Evolutionary conservation across 2,329 filamentous ascomycete species (phyloP).

Genomic region (Metarhizium album): DNA sequence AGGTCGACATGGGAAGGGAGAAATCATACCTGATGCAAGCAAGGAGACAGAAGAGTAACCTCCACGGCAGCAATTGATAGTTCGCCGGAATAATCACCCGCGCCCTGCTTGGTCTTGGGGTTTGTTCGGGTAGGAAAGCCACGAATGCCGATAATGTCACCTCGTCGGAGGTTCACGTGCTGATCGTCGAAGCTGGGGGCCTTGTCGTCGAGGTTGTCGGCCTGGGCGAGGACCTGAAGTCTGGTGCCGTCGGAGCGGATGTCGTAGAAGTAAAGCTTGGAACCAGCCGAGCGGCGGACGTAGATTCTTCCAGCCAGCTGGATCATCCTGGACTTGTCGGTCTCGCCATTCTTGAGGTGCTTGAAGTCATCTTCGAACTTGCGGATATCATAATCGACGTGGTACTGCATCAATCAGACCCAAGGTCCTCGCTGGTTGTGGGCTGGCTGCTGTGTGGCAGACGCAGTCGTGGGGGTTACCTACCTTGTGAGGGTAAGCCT

Average conservation of each 20-base stretch:
- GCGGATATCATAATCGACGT: constrained; percentile 70
- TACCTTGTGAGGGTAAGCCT: constrained; percentile 69
- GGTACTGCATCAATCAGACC: constrained; percentile 42
- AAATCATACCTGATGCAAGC: constrained; percentile 58
- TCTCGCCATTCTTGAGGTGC: constrained; percentile 79
- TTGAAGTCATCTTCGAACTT: constrained; percentile 72
- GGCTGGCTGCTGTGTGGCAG: background rate
- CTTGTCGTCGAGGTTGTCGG: constrained; percentile 61
- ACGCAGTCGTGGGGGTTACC: background rate
- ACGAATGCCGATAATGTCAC: constrained; percentile 71
- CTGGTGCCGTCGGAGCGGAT: constrained; percentile 42
- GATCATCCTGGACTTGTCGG: constrained; percentile 62
- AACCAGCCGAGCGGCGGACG: constrained; percentile 70
- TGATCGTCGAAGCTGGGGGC: constrained; percentile 68
- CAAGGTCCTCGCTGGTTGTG: background rate
- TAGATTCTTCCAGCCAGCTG: constrained; percentile 80
- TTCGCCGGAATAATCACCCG: constrained; percentile 59
- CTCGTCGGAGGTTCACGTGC: constrained; percentile 79
- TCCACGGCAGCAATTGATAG: constrained; percentile 87
- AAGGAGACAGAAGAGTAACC: constrained; percentile 77
- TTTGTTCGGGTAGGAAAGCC: constrained; percentile 49
- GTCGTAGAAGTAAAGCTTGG: constrained; percentile 88
- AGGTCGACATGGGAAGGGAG: background rate
- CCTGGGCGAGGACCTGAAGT: constrained; percentile 87
- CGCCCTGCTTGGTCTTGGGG: constrained; percentile 78